Percentiles rank a stretch among this genome's conserved stretches.
phyloP scores from a whole-genome alignment of 78 protist genomes.

The slime mould (Dictyostelium discoideum) region DNA sequence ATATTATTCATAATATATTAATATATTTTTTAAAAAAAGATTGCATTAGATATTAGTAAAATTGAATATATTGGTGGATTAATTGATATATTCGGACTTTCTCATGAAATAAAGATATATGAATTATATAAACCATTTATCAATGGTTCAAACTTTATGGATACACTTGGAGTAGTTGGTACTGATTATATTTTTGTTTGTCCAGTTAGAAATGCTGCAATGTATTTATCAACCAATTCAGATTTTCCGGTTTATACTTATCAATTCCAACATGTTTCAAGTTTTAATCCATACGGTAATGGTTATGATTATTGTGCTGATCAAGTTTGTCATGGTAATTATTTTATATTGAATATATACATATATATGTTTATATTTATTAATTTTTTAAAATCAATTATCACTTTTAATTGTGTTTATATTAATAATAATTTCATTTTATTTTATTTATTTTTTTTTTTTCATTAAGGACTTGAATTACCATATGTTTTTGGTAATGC shows the following conservation, averaged over 20 bases:
- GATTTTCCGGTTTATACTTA: conserved; percentile 18
- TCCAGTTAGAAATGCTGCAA: conserved; percentile 71
- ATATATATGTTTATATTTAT: neutral
- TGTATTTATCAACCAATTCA: neutral
- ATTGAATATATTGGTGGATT: conserved; percentile 34
- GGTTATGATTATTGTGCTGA: conserved; percentile 20
- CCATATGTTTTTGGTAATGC: conserved; percentile 46
- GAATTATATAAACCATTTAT: neutral
- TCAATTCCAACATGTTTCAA: conserved; percentile 62
- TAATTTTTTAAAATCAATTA: too few relatives aligned
- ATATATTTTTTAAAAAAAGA: neutral
- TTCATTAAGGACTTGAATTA: conserved; percentile 9
- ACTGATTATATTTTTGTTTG: conserved; percentile 76
- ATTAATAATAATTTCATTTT: too few relatives aligned
- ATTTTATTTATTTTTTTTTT: too few relatives aligned
- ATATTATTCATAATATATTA: too few relatives aligned
- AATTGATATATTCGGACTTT: conserved; percentile 36
- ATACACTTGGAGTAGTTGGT: conserved; percentile 11
- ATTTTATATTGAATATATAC: too few relatives aligned
- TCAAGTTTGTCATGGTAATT: conserved; percentile 67
- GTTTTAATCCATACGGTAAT: conserved; percentile 30
- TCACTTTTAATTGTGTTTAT: too few relatives aligned
- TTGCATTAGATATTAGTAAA: conserved; percentile 20
- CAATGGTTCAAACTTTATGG: conserved; percentile 10
- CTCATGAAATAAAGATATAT: neutral